phyloP scores from a whole-genome alignment of 2,329 filamentous ascomycete genomes.

The Pleurostoma richardsiae region DNA sequence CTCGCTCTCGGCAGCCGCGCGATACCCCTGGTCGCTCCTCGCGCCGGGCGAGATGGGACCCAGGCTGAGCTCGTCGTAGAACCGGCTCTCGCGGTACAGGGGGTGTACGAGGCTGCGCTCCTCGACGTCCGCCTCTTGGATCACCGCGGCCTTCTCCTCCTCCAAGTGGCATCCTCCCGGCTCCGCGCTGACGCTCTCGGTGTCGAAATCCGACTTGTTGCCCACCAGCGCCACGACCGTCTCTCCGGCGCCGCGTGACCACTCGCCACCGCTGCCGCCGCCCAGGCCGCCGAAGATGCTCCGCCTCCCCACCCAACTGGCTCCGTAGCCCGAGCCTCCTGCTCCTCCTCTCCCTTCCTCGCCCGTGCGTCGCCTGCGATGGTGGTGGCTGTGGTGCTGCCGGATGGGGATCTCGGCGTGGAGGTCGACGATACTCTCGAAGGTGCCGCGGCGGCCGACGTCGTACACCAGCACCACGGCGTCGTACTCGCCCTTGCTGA shows the following conservation, averaged over 20 bases:
- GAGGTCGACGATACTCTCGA: slow-evolving; percentile 11
- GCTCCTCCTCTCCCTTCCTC: not conserved
- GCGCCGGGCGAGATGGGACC: slow-evolving; percentile 1
- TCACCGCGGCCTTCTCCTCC: slow-evolving; percentile 8
- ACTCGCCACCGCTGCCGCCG: slow-evolving; percentile 1
- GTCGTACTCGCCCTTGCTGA: slow-evolving; percentile 17
- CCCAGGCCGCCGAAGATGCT: slow-evolving; percentile 63
- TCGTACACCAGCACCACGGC: slow-evolving; percentile 23
- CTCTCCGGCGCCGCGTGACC: slow-evolving; percentile 2
- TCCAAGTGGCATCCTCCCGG: not conserved
- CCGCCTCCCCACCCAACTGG: slow-evolving; percentile 58
- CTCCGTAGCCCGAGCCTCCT: not conserved
- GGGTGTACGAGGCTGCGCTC: slow-evolving; percentile 13
- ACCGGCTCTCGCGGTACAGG: slow-evolving; percentile 11
- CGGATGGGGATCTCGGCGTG: slow-evolving; percentile 15
- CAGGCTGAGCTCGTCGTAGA: slow-evolving; percentile 7
- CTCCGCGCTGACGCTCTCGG: slow-evolving; percentile 1
- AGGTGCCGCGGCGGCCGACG: slow-evolving; percentile 13
- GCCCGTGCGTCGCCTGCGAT: not conserved
- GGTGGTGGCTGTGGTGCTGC: slow-evolving; percentile 5
- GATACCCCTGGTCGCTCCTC: not conserved
- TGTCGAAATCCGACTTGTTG: slow-evolving; percentile 58
- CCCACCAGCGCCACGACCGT: slow-evolving; percentile 63
- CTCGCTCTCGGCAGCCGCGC: not conserved
- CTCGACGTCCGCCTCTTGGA: slow-evolving; percentile 9